phyloP scores from a whole-genome alignment of 768 basidiomycete species.

The Tylopilus sp. region DNA sequence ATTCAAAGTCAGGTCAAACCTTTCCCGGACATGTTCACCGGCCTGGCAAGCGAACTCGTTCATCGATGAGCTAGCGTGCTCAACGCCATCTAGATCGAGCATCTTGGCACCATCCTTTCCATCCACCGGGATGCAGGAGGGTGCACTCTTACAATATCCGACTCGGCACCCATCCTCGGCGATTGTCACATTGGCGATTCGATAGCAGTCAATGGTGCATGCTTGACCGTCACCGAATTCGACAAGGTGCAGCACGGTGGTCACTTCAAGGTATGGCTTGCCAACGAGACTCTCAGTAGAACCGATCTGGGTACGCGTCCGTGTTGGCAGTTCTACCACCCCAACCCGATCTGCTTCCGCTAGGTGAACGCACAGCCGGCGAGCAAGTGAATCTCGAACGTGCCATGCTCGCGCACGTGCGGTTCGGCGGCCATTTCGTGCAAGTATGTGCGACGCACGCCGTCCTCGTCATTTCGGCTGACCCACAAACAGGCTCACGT shows the following conservation, averaged over 20 bases:
- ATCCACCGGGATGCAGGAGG: constrained; percentile 68
- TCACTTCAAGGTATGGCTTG: constrained; percentile 92
- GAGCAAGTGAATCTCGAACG: constrained; percentile 90
- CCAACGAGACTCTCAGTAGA: constrained; percentile 89
- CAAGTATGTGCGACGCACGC: constrained; percentile 55
- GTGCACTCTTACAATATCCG: constrained; percentile 75
- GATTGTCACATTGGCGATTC: constrained; percentile 96
- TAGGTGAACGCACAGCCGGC: constrained; percentile 76
- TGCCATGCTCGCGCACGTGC: constrained; percentile 86
- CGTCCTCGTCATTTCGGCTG: not conserved
- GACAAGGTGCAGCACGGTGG: constrained; percentile 58
- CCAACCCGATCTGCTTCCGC: constrained; percentile 4
- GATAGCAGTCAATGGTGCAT: constrained; percentile 84
- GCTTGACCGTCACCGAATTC: constrained; percentile 90
- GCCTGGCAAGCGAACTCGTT: constrained; percentile 51
- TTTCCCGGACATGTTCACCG: constrained; percentile 61
- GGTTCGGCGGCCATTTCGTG: constrained; percentile 97
- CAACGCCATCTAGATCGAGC: constrained; percentile 68
- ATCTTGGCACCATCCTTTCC: constrained; percentile 69
- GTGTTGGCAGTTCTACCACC: not conserved
- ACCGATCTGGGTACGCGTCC: constrained; percentile 76
- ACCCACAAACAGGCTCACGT: constrained; percentile 73
- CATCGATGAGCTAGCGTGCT: not conserved
- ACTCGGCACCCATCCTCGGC: constrained; percentile 67
- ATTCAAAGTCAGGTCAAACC: not conserved